Evolutionary conservation across 2,329 filamentous ascomycete genomes (phyloP), one percentile per base, ranked within the genome.

Genomic region (Penicillium sp.): DNA sequence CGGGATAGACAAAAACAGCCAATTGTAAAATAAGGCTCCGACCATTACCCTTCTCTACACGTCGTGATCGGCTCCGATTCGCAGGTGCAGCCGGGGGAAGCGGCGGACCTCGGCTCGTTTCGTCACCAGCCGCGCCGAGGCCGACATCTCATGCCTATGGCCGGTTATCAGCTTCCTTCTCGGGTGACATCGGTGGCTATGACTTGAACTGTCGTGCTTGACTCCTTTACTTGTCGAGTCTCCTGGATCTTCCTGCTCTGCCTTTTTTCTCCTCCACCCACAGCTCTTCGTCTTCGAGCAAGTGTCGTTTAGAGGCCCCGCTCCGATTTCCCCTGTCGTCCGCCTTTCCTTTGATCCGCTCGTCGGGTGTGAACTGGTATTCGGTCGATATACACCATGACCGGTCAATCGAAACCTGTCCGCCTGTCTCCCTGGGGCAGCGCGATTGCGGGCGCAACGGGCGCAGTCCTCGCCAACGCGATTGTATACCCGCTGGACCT

Each of bases 401-500:
- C 78, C 50, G 77, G 74, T 51, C 78, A 79, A 67, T 82, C 81
- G 35, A 92, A 91, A 72, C 80, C 84, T 57, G 79, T 79, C 47
- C 78, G 79, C 60, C 83, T 97, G 53, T 91, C 94, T 38, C 89
- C 94, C 48, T 97, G 92, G 92, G 92, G 92, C 48, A 87, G 87
- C 68, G 94, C 94, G 48, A 85, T 96, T 60, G 92, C 94, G 57
- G 94, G 94, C 65, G 90, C 94, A 46, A 89, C 90, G 18, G 94
- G 94, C 55, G 94, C 94, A 42, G 90, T 97, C 33, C 80, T 99
- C 53, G 94, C 94, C 52, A 99, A 99, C 78, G 89, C 92, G 40
- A 77, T 96, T 57, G 92, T 97, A 51, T 99, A 99, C 74, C 94
- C 94, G 42, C 81, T 99, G 54, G 94, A 99, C 74, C 92, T 99